Conservation (phyloP, 305 asterid genomes). For the Fraxinus sp. region DNA sequence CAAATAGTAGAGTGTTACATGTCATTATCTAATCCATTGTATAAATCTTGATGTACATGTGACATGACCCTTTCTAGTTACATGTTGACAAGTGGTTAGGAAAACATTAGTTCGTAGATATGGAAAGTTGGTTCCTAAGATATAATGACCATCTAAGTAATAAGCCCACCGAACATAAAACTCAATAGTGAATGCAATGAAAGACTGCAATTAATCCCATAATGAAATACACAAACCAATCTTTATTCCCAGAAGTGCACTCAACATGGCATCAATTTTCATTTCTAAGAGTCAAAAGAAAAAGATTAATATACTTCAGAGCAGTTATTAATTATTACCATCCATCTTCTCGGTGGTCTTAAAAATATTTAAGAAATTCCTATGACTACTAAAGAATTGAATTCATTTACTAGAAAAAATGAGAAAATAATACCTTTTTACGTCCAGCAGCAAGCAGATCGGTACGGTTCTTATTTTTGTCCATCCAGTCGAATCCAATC, state of each 20-base stretch:
- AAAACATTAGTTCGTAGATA: not conserved
- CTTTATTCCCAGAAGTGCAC: not conserved
- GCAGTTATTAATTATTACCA: not conserved
- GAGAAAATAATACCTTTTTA: conserved; percentile 53
- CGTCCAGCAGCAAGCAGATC: conserved; percentile 96
- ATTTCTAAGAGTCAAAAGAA: not conserved
- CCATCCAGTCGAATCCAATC: conserved; percentile 56
- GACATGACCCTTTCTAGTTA: not conserved
- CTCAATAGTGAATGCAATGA: not conserved
- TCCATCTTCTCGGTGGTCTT: not conserved
- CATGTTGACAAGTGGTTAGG: not conserved
- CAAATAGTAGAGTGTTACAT: too few relatives aligned
- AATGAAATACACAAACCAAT: not conserved
- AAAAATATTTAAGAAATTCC: not conserved
- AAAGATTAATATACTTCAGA: not conserved
- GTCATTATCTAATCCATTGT: too few relatives aligned
- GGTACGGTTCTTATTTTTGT: conserved; percentile 76
- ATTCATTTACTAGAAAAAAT: not conserved
- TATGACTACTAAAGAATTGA: not conserved
- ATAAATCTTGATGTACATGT: too few relatives aligned
- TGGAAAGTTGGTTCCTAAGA: not conserved
- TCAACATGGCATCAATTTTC: not conserved
- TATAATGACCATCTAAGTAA: not conserved
- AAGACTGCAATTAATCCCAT: not conserved
- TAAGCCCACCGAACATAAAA: not conserved